Base-by-base conservation (phyloP, 2,329 filamentous ascomycete genomes). In the Colletotrichum horii region DNA sequence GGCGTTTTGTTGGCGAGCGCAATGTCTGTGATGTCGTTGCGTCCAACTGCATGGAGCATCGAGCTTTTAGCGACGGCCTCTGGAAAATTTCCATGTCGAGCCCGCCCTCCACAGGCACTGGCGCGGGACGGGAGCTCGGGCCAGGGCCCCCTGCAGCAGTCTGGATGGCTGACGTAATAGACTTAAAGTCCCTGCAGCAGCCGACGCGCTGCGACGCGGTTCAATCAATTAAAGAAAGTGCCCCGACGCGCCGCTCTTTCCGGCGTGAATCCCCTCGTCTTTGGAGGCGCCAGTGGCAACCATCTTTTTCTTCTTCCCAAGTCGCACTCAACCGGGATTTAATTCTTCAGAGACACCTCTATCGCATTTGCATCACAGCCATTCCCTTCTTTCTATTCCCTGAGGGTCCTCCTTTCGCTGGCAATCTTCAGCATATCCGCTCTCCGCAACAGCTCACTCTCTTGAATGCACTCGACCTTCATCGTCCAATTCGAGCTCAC, bases 181-280 rank as follows among this genome's bases (percentile, higher is more conserved):
- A 60, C 55, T 69, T 69, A 22, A 48, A 24, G 22, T 61, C 55
- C 66, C 55, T 69, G 66, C 66, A 69, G 52, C 28, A 32, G 19
- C 32, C 32, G 32, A 61, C 77, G 77, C 79, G 79, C 76, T 70
- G 75, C 77, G 68, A 77, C 55, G 70, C 79, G 77, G 66, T 61
- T 62, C 62, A 34, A 28, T 77, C 77, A 71, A 77, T 73, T 71
- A 52, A 73, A 69, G 61, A 38, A 64, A 69, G 34, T 56, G 30
- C 11, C 30, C 28, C 9, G 34, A 48, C 34, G 66, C 66, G 66
- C 55, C 66, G 55, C 66, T 32, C 66, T n/a, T 69, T 69, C 66
- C 55, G 24, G 34, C 30, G 38, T 15, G 36, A 19, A 28, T 36
- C 52, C 26, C 22, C 38, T 66, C 64, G 24, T 34, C 24, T n/a